Evolutionary conservation across 306 rosid genomes (phyloP).

Genomic region (Vicia sativa): DNA sequence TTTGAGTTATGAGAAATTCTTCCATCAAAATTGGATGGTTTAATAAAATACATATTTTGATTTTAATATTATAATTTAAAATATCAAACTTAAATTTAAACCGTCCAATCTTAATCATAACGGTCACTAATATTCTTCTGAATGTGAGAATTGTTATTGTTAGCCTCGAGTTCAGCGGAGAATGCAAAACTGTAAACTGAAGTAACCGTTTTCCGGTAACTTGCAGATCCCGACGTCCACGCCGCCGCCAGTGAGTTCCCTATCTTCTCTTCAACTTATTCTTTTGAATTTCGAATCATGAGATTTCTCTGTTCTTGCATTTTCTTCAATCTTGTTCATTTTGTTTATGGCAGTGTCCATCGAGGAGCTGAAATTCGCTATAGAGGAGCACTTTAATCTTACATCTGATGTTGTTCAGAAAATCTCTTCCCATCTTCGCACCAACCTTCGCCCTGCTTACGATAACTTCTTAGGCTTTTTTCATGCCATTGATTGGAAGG

Average conservation of each 20-base stretch:
- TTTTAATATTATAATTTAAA: too few relatives aligned
- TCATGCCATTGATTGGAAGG: slow-evolving; percentile 95
- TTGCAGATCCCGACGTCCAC: background rate
- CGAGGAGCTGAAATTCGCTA: slow-evolving; percentile 68
- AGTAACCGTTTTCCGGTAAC: too few relatives aligned
- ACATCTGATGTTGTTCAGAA: slow-evolving; percentile 75
- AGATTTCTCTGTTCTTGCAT: background rate
- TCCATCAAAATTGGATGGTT: too few relatives aligned
- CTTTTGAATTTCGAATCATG: too few relatives aligned
- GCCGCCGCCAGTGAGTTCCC: slow-evolving; percentile 8
- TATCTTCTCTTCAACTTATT: background rate
- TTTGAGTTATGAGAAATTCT: too few relatives aligned
- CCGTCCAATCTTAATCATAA: too few relatives aligned
- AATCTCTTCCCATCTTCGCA: slow-evolving; percentile 71
- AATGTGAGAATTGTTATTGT: too few relatives aligned
- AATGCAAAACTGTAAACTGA: too few relatives aligned
- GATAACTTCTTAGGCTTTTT: slow-evolving; percentile 85
- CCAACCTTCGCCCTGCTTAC: slow-evolving; percentile 66
- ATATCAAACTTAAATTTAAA: too few relatives aligned
- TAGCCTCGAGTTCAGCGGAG: too few relatives aligned
- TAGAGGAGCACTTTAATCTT: slow-evolving; percentile 77
- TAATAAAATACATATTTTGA: too few relatives aligned
- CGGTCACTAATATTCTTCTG: too few relatives aligned
- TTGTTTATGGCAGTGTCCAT: slow-evolving; percentile 34
- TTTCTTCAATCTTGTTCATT: background rate